A percentile compares a stretch with the other conserved stretches of the same genome.
Conservation (phyloP, 1,139 yeast species). For the Suhomyces kunorum region DNA sequence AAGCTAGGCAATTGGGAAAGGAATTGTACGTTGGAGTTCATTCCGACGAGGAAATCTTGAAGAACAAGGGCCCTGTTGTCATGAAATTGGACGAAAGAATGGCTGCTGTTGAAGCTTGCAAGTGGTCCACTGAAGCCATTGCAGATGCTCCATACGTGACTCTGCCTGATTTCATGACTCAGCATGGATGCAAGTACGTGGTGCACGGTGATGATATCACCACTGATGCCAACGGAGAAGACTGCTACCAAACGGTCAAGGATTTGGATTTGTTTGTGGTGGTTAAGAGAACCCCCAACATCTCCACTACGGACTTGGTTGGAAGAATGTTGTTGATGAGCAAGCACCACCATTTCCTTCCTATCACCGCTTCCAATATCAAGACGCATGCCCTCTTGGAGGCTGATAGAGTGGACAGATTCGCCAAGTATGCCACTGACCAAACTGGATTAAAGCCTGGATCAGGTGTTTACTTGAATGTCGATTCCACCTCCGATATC, state of each 20-base stretch:
- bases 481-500: conserved; percentile 24
- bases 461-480: conserved; percentile 58
- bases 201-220: conserved; percentile 98
- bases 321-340: conserved; percentile 78
- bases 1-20: conserved; percentile 78
- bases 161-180: conserved; percentile 75
- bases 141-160: conserved; percentile 95
- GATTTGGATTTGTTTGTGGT: conserved; percentile 84
- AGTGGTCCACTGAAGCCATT: conserved; percentile 80
- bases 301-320: conserved; percentile 91
- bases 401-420: conserved; percentile 36
- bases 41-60: conserved; percentile 79
- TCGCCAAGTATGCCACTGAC: conserved; percentile 64
- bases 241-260: conserved; percentile 83
- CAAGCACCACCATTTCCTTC: conserved; percentile 56
- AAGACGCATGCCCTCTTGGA: conserved; percentile 33
- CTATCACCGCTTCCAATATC: conserved; percentile 27
- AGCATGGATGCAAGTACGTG: conserved; percentile 76
- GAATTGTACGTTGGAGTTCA: conserved; percentile 87
- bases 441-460: conserved; percentile 61
- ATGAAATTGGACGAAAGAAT: conserved; percentile 81
- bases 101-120: conserved; percentile 83
- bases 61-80: conserved; percentile 91
- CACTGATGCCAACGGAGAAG: conserved; percentile 92
- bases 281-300: conserved; percentile 90